A percentile compares a stretch with the other conserved stretches of the same genome.
Evolutionary conservation across 2,329 filamentous ascomycete species (phyloP).

Genomic region (Cercospora sojina): DNA sequence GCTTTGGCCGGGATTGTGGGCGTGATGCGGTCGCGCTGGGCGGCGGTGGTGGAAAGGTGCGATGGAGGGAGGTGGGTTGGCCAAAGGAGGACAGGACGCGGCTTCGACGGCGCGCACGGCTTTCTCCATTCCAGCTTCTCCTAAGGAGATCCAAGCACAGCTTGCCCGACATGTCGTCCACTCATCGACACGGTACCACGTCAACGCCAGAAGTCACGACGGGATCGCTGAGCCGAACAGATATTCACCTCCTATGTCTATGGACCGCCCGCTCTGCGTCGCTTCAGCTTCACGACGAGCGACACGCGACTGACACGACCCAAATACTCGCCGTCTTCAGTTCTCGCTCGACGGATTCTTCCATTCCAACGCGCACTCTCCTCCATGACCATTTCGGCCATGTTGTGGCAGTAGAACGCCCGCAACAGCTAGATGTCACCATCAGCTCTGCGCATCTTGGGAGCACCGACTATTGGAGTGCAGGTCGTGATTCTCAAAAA

Average conservation of each 20-base stretch:
- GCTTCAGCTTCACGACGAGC: neutral
- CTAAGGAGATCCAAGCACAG: neutral
- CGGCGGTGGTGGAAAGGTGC: constrained; percentile 5
- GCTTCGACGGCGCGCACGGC: neutral
- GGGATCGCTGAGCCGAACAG: neutral
- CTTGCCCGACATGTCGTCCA: neutral
- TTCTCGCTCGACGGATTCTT: neutral
- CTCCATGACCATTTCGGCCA: neutral
- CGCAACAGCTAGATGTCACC: neutral
- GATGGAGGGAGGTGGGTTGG: constrained; percentile 3
- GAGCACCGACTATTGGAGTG: neutral
- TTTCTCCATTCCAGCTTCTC: constrained; percentile 1
- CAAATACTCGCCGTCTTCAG: neutral
- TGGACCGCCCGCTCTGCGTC: neutral
- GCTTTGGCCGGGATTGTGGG: constrained; percentile 13
- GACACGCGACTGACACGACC: neutral
- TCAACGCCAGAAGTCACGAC: neutral
- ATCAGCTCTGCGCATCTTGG: neutral
- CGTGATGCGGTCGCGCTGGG: constrained; percentile 9
- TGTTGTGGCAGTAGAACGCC: neutral
- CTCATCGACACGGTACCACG: neutral
- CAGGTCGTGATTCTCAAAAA: neutral
- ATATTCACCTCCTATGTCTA: neutral
- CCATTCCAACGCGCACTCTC: neutral
- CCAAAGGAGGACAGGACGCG: constrained; percentile 10